Evolutionary conservation across 352 stramenopile species (phyloP).

Genomic region (Pythium rishiriense): DNA sequence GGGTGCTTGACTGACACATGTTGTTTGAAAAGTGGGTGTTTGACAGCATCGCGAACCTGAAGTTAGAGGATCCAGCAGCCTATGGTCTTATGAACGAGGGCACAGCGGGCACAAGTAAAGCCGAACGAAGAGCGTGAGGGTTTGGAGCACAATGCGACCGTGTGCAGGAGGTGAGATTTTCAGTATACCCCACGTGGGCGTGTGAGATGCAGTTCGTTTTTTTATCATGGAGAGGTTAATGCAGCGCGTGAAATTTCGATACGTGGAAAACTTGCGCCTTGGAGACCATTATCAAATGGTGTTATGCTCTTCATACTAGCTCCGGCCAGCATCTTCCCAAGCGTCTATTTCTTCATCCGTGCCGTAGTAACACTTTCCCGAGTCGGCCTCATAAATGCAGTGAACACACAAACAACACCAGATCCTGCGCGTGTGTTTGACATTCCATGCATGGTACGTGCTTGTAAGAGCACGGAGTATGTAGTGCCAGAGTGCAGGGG

Average conservation of each 20-base stretch:
- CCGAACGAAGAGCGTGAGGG: background rate
- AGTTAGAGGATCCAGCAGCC: conserved; percentile 50
- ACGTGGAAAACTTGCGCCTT: no score
- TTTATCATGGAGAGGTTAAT: background rate
- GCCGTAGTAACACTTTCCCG: no score
- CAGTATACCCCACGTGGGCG: background rate
- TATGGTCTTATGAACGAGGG: conserved; percentile 11
- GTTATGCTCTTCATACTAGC: background rate
- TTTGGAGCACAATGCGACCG: background rate
- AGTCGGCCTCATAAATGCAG: no score
- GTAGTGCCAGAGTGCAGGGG: no score
- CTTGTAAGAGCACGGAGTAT: no score
- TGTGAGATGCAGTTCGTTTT: background rate
- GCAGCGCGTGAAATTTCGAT: no score
- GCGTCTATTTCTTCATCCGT: no score
- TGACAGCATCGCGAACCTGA: conserved; percentile 72
- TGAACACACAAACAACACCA: no score
- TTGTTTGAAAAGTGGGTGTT: conserved; percentile 54
- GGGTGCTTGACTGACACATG: background rate
- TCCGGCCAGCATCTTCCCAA: no score
- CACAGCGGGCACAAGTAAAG: background rate
- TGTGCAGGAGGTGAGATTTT: background rate
- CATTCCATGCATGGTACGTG: no score
- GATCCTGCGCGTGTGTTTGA: no score
- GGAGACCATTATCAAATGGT: background rate